Evolutionary conservation across 768 basidiomycete species (phyloP).

Genomic region (Floccularia luteovirens): DNA sequence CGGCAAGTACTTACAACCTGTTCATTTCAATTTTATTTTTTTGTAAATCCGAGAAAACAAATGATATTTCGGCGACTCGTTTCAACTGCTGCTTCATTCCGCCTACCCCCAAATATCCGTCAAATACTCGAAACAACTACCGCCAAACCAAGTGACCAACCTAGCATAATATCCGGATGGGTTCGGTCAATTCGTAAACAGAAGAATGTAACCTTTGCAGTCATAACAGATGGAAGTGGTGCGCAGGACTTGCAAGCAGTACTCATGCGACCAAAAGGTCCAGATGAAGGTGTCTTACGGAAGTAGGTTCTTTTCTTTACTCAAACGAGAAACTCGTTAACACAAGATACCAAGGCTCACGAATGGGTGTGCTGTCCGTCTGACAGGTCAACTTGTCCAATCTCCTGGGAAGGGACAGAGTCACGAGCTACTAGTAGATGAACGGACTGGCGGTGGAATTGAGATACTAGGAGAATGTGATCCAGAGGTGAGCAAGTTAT

Average conservation of each 20-base stretch:
- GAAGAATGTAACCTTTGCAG: slow-evolving; percentile 83
- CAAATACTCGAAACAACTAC: slow-evolving; percentile 15
- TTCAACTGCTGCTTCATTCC: no score
- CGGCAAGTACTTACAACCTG: no score
- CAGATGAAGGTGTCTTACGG: slow-evolving; percentile 12
- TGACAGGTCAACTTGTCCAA: slow-evolving; percentile 34
- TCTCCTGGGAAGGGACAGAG: slow-evolving; percentile 39
- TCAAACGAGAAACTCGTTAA: slow-evolving; percentile 16
- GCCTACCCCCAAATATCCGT: slow-evolving; percentile 21
- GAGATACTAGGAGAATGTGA: slow-evolving; percentile 39
- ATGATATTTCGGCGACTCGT: no score
- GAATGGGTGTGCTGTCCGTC: slow-evolving; percentile 30
- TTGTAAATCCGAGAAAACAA: no score
- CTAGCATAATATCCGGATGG: slow-evolving; percentile 67
- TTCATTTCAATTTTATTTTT: no score
- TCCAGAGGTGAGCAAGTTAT: slow-evolving; percentile 25
- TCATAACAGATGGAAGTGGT: slow-evolving; percentile 76
- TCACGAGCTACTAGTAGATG: slow-evolving; percentile 39
- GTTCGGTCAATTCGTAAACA: slow-evolving; percentile 80
- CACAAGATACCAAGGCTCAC: slow-evolving; percentile 21
- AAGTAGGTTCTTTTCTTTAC: slow-evolving; percentile 10
- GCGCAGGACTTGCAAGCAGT: slow-evolving; percentile 73
- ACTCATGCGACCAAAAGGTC: slow-evolving; percentile 30
- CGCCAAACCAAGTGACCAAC: slow-evolving; percentile 1
- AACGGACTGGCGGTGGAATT: slow-evolving; percentile 18